phyloP scores from a whole-genome alignment of 2,329 filamentous ascomycete species.

The Chaetothyriales sp. region DNA sequence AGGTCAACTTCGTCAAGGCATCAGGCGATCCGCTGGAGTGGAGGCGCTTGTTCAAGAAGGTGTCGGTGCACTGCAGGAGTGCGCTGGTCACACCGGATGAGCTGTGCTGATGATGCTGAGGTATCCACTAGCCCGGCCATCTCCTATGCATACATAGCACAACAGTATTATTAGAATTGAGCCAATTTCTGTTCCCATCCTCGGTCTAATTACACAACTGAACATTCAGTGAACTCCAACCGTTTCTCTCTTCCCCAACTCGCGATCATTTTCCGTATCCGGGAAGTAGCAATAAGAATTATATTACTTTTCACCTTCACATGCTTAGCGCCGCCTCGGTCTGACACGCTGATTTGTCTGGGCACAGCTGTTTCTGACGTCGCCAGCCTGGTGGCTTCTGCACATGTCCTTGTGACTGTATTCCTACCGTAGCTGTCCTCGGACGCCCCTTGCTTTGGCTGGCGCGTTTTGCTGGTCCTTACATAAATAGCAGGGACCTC shows the following conservation, averaged over 20 bases:
- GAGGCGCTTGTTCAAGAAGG: slow-evolving; percentile 91
- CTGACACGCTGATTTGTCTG: not conserved
- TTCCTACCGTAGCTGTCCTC: too few relatives aligned
- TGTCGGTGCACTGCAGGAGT: slow-evolving; percentile 78
- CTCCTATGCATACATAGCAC: too few relatives aligned
- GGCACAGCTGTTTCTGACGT: not conserved
- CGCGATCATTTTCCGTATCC: not conserved
- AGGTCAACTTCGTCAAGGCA: slow-evolving; percentile 83
- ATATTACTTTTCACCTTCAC: not conserved
- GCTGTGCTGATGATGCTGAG: not conserved
- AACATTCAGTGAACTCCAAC: too few relatives aligned
- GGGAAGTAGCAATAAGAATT: not conserved
- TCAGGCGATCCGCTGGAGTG: slow-evolving; percentile 96
- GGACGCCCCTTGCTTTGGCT: too few relatives aligned
- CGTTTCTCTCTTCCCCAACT: too few relatives aligned
- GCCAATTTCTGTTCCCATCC: too few relatives aligned
- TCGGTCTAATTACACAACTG: not conserved
- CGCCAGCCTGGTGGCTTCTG: not conserved
- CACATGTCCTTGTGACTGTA: not conserved
- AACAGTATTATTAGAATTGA: too few relatives aligned
- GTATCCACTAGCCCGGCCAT: too few relatives aligned
- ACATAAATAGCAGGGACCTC: too few relatives aligned
- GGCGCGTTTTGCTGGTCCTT: too few relatives aligned
- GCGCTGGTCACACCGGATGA: slow-evolving; percentile 53
- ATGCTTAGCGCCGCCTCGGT: not conserved